These are phyloP conservation scores for Xylaria sp. DNA, from an alignment of 2,329 filamentous ascomycete species.

Conservation along the genomic window DNA sequence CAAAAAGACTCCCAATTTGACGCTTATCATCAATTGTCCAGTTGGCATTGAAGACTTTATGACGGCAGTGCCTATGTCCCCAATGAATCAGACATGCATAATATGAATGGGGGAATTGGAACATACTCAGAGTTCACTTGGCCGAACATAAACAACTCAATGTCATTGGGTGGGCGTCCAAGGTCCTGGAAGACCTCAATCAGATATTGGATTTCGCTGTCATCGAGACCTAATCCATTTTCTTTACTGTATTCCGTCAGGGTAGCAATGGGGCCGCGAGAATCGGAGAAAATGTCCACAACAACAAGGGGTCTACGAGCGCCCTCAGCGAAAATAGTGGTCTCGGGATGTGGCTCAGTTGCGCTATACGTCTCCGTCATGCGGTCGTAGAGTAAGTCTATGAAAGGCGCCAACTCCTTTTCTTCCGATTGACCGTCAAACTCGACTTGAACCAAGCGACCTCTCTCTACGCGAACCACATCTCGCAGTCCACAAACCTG, in stretches of 20 bases:
- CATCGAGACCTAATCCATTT: constrained; percentile 86
- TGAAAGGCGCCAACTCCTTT: constrained; percentile 63
- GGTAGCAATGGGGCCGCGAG: constrained; percentile 73
- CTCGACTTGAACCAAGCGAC: constrained; percentile 77
- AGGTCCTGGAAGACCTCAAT: constrained; percentile 82
- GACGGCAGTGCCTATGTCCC: constrained; percentile 41
- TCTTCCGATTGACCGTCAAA: constrained; percentile 64
- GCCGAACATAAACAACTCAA: constrained; percentile 99
- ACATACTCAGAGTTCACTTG: constrained; percentile 96
- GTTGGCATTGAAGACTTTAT: constrained; percentile 82
- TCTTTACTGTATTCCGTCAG: constrained; percentile 85
- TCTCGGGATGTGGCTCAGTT: constrained; percentile 73
- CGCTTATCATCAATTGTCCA: constrained; percentile 92
- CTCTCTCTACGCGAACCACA: constrained; percentile 79
- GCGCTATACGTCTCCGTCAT: constrained; percentile 90
- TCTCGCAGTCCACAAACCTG: constrained; percentile 86
- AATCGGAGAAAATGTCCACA: constrained; percentile 77
- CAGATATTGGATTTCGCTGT: constrained; percentile 91
- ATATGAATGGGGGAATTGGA: neutral
- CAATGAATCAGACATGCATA: constrained; percentile 19
- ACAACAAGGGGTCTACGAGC: constrained; percentile 73
- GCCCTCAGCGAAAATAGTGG: constrained; percentile 79
- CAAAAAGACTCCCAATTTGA: constrained; percentile 85
- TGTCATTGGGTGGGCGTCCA: constrained; percentile 75
- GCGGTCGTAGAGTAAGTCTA: constrained; percentile 85